These are phyloP conservation scores for Candida glucosophila DNA, from an alignment of 1,139 yeast genomes.

Conservation along the genomic window DNA sequence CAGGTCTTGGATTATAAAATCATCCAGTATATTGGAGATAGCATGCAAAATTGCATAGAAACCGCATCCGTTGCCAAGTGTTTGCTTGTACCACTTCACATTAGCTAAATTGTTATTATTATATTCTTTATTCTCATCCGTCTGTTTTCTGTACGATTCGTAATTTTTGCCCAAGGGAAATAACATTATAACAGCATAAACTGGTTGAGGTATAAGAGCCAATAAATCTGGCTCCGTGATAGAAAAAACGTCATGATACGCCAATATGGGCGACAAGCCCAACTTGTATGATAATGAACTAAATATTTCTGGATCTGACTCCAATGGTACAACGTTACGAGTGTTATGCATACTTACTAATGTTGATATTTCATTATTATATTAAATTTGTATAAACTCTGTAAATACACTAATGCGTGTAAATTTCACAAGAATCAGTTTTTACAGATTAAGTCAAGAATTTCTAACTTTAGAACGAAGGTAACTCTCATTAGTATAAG, in stretches of 20 bases:
- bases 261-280: conserved; percentile 56
- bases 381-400: too few relatives aligned
- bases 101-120: conserved; percentile 10
- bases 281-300: conserved; percentile 57
- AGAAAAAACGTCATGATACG: conserved; percentile 77
- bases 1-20: conserved; percentile 30
- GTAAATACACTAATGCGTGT: too few relatives aligned
- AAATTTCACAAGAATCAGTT: too few relatives aligned
- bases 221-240: conserved; percentile 72
- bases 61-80: conserved; percentile 88
- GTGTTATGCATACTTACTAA: too few relatives aligned
- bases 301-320: conserved; percentile 83
- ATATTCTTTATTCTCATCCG: conserved; percentile 18
- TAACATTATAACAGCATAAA: conserved; percentile 61
- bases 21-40: conserved; percentile 51
- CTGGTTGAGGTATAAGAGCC: conserved; percentile 75
- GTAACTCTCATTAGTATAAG: conserved; percentile 35
- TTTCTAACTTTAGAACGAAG: conserved; percentile 8
- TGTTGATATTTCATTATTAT: too few relatives aligned
- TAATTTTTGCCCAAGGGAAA: conserved; percentile 69
- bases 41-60: conserved; percentile 80
- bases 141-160: conserved; percentile 38
- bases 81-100: conserved; percentile 71
- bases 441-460: too few relatives aligned
- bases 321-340: conserved; percentile 65